Base-by-base conservation (phyloP, 768 basidiomycete genomes). In the Pleurotus salmoneostramineus region DNA sequence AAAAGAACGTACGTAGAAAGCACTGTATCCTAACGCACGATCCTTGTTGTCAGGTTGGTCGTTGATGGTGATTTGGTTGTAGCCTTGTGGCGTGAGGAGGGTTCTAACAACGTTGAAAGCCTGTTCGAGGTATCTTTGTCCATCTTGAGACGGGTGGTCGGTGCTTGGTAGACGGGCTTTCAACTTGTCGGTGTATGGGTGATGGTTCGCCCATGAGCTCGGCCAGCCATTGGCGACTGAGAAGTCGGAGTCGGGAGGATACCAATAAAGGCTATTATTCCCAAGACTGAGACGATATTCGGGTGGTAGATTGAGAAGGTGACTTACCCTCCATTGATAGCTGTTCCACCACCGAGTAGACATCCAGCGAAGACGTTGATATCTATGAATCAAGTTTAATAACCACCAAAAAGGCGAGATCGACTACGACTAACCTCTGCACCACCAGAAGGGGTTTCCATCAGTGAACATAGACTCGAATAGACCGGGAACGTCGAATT, bases 381-480 rank as follows among this genome's bases (percentile, higher is more conserved):
- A 67, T 86, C 85, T 78, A 35, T 32, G 46, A n/a, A 32, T 34
- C 4, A 27, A 27, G 21, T 27, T 27, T 27, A 27, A 27, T 27
- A 27, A 27, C 21, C 21, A 27, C 21, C 21, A 27, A 27, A 27
- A 27, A 27, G 21, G 21, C 21, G 21, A 27, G 21, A 27, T 27
- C 21, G 21, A 27, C 21, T 3, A 34, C 14, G 6, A 37, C 64
- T 31, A 56, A 78, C 81, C 82, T 68, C 82, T 84, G 71, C 84
- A 87, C 83, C 83, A 87, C 79, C 80, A 87, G 69, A 75, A 86
- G 1, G 75, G 71, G 61, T 83, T 77, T 42, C 71, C 64, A 56
- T 84, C 83, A 12, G 77, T 74, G 71, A 87, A 87, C 81, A 85
- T 81, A 43, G 82, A 79, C 69, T 87, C 83, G 64, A 85, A 87